phyloP scores from a whole-genome alignment of 2,329 filamentous ascomycete species.

The Calonectria pauciramosa region DNA sequence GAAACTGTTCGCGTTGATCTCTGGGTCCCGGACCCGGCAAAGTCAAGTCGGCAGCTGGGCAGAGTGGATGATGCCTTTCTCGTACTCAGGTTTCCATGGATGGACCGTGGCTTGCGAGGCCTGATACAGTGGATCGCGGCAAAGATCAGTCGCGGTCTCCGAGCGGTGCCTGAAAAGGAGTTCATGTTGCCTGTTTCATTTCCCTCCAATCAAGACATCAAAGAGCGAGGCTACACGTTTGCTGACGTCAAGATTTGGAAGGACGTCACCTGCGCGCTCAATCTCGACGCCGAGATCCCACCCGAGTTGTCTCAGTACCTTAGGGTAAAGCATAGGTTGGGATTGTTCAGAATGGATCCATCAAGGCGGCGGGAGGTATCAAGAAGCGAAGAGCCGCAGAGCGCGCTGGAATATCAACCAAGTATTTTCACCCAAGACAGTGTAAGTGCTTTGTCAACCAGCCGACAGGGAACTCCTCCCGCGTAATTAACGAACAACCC shows the following conservation, averaged over 20 bases:
- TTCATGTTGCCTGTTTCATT: constrained; percentile 76
- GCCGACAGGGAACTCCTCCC: background rate
- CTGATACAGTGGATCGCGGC: constrained; percentile 60
- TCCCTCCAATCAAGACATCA: constrained; percentile 70
- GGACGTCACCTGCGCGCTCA: constrained; percentile 67
- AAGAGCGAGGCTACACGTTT: constrained; percentile 69
- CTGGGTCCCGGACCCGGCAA: constrained; percentile 76
- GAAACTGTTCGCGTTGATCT: constrained; percentile 77
- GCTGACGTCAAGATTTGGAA: constrained; percentile 77
- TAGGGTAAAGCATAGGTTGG: constrained; percentile 75
- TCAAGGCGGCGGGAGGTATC: constrained; percentile 69
- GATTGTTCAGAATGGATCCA: constrained; percentile 77
- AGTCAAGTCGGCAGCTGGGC: constrained; percentile 64
- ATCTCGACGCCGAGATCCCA: constrained; percentile 71
- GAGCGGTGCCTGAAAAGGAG: constrained; percentile 70
- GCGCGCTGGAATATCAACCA: constrained; percentile 73
- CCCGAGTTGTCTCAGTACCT: constrained; percentile 75
- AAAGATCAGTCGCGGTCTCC: constrained; percentile 64
- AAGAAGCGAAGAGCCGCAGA: constrained; percentile 70
- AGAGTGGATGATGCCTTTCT: constrained; percentile 71
- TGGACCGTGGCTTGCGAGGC: constrained; percentile 63
- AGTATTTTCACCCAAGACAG: constrained; percentile 78
- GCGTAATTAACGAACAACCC: constrained; percentile 21
- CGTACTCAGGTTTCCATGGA: constrained; percentile 76
- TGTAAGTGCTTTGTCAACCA: constrained; percentile 58